These are phyloP conservation scores for Penicillium sp. DNA, from an alignment of 2,329 filamentous ascomycete genomes.

Conservation along the genomic window DNA sequence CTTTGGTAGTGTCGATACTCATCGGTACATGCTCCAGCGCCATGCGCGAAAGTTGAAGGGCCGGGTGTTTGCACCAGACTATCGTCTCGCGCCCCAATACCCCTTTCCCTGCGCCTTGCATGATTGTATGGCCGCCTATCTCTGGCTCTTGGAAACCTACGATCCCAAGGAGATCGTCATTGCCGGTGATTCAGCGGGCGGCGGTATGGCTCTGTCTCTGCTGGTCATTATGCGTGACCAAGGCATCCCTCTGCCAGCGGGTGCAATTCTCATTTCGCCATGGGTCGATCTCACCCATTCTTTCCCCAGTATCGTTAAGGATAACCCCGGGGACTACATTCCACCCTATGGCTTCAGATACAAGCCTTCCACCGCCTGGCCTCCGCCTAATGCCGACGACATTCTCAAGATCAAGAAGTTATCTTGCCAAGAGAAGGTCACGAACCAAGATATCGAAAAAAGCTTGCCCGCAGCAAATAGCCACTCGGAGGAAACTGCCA, in stretches of 20 bases:
- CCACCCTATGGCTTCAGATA: constrained; percentile 85
- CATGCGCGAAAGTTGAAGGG: constrained; percentile 93
- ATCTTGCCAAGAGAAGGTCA: constrained; percentile 46
- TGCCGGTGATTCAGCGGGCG: constrained; percentile 90
- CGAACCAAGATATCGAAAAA: constrained; percentile 22
- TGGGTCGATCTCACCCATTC: constrained; percentile 97
- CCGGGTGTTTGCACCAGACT: constrained; percentile 79
- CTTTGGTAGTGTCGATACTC: constrained; percentile 92
- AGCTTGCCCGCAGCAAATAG: constrained; percentile 17
- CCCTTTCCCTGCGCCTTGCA: constrained; percentile 91
- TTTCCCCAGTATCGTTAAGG: constrained; percentile 79
- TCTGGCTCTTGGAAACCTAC: constrained; percentile 74
- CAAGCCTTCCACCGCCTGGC: constrained; percentile 86
- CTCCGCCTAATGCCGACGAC: constrained; percentile 80
- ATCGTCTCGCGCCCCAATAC: constrained; percentile 87
- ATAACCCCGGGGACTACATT: constrained; percentile 79
- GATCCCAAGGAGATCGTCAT: constrained; percentile 79
- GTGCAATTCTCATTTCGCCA: constrained; percentile 84
- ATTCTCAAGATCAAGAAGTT: constrained; percentile 49
- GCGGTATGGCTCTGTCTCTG: constrained; percentile 79
- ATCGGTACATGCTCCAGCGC: constrained; percentile 96
- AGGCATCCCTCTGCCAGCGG: constrained; percentile 78
- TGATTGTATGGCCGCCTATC: constrained; percentile 84
- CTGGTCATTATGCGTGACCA: constrained; percentile 79
- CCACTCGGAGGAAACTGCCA: constrained; percentile 32